phyloP scores from a whole-genome alignment of 306 rosid genomes.

The Abrus precatorius region DNA sequence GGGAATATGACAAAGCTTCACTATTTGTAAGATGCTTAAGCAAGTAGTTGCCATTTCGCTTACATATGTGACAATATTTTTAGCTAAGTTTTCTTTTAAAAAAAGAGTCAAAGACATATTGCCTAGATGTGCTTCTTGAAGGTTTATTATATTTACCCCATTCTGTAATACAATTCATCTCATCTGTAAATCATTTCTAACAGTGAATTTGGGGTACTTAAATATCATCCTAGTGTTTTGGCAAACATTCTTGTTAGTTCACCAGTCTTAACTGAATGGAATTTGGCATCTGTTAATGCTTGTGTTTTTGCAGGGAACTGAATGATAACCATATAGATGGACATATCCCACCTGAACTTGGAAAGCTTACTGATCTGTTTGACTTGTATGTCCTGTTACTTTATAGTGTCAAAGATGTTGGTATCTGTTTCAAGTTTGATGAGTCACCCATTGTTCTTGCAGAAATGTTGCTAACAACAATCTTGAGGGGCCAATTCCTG shows the following conservation, averaged over 20 bases:
- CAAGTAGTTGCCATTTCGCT: constrained; percentile 21
- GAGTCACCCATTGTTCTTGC: constrained; percentile 32
- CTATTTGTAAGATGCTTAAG: constrained; percentile 70
- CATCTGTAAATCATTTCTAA: neutral
- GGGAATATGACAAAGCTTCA: constrained; percentile 98
- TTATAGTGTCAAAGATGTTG: neutral
- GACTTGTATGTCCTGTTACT: constrained; percentile 76
- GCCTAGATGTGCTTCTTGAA: constrained; percentile 2
- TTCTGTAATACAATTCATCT: neutral
- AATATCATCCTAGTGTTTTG: constrained; percentile 2
- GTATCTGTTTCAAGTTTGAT: constrained; percentile 8
- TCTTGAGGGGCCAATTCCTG: constrained; percentile 88
- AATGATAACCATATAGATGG: constrained; percentile 86
- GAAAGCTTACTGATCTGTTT: constrained; percentile 87
- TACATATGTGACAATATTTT: neutral
- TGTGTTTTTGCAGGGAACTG: constrained; percentile 67
- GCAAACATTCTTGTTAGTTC: neutral
- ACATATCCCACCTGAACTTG: constrained; percentile 91
- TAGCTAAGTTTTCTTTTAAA: neutral
- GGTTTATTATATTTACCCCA: too few species aligned
- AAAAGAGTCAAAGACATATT: too few species aligned
- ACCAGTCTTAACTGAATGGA: neutral
- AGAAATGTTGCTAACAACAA: constrained; percentile 92
- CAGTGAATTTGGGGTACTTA: neutral
- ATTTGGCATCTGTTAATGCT: neutral